These are phyloP conservation scores for Nannizziopsis arthrosporioides DNA, from an alignment of 2,329 filamentous ascomycete species.

Conservation along the genomic window DNA sequence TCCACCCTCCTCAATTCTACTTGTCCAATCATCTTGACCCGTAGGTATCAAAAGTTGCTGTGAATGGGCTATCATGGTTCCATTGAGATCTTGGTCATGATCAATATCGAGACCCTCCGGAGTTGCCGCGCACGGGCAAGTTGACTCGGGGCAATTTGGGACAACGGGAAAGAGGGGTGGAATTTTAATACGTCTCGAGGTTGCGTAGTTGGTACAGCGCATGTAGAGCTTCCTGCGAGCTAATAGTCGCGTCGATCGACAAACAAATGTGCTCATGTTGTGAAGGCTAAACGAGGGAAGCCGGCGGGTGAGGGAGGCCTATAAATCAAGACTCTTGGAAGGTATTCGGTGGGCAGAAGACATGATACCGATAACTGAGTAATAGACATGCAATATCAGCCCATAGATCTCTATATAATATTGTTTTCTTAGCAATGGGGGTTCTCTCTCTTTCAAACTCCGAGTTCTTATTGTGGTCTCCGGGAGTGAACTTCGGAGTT, in stretches of 20 bases:
- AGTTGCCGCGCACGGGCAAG: slow-evolving; percentile 62
- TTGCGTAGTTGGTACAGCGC: neutral
- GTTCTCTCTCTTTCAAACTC: no score
- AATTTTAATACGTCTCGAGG: slow-evolving; percentile 23
- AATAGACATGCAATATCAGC: no score
- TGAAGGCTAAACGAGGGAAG: no score
- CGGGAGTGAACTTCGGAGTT: no score
- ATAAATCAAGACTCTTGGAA: no score
- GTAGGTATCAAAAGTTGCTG: slow-evolving; percentile 80
- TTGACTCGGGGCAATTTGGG: slow-evolving; percentile 58
- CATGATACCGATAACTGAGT: no score
- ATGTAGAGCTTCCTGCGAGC: neutral
- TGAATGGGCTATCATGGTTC: slow-evolving; percentile 64
- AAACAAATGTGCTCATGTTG: no score
- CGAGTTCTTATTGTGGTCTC: no score
- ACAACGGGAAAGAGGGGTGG: slow-evolving; percentile 38
- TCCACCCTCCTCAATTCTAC: slow-evolving; percentile 72
- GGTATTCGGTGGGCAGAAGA: no score
- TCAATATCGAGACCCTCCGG: slow-evolving; percentile 65
- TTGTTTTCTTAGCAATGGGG: no score
- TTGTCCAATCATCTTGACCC: slow-evolving; percentile 67
- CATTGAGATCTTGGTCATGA: slow-evolving; percentile 54
- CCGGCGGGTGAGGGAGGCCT: no score
- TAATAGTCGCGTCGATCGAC: neutral
- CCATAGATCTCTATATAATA: no score